Evolutionary conservation across 2,329 filamentous ascomycete species (phyloP).

Genomic region (Ophiostoma montium): DNA sequence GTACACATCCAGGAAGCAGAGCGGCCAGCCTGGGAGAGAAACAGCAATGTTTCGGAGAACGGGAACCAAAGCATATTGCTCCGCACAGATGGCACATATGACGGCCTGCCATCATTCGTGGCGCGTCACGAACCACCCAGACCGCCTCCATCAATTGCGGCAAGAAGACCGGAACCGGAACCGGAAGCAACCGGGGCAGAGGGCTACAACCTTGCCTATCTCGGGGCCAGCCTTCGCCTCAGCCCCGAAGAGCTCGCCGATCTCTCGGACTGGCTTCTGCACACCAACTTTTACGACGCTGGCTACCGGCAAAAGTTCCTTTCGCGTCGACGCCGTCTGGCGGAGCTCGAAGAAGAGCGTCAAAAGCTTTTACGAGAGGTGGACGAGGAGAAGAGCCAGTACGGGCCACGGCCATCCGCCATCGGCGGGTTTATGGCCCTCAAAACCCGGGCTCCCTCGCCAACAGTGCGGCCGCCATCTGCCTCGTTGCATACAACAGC

Average conservation of each 20-base stretch:
- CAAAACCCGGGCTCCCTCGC: neutral
- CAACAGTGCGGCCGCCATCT: neutral
- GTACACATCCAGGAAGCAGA: no score
- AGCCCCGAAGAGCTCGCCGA: neutral
- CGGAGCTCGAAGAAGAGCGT: constrained; percentile 1
- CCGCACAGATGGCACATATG: no score
- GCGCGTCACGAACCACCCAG: no score
- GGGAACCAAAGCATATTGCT: no score
- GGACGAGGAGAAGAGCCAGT: neutral
- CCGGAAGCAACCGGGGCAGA: neutral
- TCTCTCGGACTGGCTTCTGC: neutral
- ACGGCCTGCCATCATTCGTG: no score
- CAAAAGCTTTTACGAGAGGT: neutral
- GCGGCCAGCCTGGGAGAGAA: no score
- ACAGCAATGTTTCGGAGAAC: no score
- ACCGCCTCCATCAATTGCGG: neutral
- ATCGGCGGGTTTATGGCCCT: neutral
- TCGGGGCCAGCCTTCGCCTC: neutral
- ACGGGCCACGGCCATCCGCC: neutral
- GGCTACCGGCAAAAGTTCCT: neutral
- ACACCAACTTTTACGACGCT: constrained; percentile 3
- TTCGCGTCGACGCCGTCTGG: neutral
- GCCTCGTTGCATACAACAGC: neutral
- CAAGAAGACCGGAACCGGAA: neutral
- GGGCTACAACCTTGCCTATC: neutral